Conservation (phyloP, 169 alveolate genomes). For the Amoebophrya sp. region DNA sequence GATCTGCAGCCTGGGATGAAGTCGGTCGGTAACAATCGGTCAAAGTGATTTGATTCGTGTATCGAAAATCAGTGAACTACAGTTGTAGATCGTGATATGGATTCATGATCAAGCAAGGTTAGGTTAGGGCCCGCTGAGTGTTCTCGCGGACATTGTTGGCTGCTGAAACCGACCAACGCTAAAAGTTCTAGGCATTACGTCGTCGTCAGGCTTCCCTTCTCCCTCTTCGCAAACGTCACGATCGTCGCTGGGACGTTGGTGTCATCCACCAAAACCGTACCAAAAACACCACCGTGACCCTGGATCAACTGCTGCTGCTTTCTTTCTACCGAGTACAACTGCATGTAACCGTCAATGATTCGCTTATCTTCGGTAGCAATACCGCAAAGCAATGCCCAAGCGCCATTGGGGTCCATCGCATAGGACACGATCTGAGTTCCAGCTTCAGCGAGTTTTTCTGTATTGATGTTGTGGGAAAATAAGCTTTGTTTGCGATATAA, state of each 20-base stretch:
- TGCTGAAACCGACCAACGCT: not conserved
- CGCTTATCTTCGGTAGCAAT: conserved; percentile 61
- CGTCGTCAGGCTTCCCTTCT: not conserved
- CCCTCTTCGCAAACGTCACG: not conserved
- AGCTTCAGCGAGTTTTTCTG: conserved; percentile 65
- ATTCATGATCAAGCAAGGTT: too few species aligned
- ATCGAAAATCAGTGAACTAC: too few species aligned
- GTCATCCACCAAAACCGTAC: not conserved
- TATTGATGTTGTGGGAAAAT: too few species aligned
- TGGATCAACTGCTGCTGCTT: conserved; percentile 78
- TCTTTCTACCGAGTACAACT: conserved; percentile 62
- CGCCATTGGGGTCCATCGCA: conserved; percentile 43
- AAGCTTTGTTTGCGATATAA: too few species aligned
- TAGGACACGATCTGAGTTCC: conserved; percentile 66
- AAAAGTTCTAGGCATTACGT: not conserved
- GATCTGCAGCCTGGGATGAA: not conserved
- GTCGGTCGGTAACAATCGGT: too few species aligned
- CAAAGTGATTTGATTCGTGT: too few species aligned
- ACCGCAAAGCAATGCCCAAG: not conserved
- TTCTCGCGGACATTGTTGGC: too few species aligned
- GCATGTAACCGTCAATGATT: conserved; percentile 78
- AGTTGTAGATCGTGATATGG: too few species aligned
- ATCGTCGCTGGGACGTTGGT: not conserved
- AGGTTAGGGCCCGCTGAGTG: too few species aligned
- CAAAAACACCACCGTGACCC: conserved; percentile 73